Evolutionary conservation across 805 yeast species (phyloP).

Genomic region (Suhomyces vadensis): DNA sequence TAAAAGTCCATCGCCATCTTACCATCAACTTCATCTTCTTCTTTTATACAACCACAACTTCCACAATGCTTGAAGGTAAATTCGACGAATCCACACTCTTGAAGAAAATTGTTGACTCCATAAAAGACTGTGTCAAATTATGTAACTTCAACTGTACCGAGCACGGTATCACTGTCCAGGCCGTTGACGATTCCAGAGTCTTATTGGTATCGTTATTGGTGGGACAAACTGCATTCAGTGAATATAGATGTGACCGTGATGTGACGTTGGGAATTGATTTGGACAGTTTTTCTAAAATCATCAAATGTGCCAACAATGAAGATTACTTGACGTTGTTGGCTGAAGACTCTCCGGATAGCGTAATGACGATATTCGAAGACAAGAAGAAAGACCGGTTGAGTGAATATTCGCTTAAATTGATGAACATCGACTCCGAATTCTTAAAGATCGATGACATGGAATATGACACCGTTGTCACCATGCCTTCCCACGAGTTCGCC

Average conservation of each 20-base stretch:
- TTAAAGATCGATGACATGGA: constrained; percentile 93
- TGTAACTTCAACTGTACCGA: constrained; percentile 98
- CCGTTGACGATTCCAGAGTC: constrained; percentile 96
- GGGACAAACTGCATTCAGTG: constrained; percentile 84
- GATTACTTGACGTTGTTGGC: constrained; percentile 88
- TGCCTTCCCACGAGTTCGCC: constrained; percentile 88
- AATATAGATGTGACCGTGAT: constrained; percentile 93
- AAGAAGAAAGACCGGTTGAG: constrained; percentile 86
- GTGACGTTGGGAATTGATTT: constrained; percentile 90
- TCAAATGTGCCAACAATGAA: constrained; percentile 87
- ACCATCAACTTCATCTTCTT: not conserved
- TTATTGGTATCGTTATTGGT: constrained; percentile 84
- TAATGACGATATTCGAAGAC: constrained; percentile 86
- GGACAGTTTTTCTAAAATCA: constrained; percentile 81
- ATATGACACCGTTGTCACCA: constrained; percentile 77
- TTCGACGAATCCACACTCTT: constrained; percentile 89
- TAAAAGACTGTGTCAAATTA: constrained; percentile 89
- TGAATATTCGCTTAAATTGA: constrained; percentile 86
- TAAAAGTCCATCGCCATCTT: constrained; percentile 1
- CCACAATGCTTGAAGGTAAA: constrained; percentile 90
- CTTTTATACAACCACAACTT: not conserved
- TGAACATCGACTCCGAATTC: constrained; percentile 96
- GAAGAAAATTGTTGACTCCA: constrained; percentile 90
- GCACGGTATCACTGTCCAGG: constrained; percentile 92
- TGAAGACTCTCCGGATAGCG: constrained; percentile 73